These are phyloP conservation scores for Flammula alnicola DNA, from an alignment of 1,284 basidiomycete species.

Conservation along the genomic window DNA sequence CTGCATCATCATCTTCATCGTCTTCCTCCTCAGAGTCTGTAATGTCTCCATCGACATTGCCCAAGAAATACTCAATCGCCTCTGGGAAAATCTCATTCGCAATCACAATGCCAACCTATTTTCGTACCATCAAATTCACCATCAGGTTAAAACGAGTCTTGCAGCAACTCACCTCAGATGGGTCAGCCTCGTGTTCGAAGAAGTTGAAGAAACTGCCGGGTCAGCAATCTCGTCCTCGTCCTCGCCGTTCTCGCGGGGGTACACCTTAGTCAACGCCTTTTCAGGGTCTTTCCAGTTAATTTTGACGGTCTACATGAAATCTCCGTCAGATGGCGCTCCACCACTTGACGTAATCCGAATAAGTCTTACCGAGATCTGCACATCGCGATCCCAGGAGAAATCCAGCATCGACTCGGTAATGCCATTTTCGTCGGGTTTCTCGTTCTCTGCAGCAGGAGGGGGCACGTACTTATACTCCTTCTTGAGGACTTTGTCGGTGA, in stretches of 20 bases:
- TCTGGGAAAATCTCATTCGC: constrained; percentile 79
- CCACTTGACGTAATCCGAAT: constrained; percentile 2
- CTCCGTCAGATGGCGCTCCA: constrained; percentile 2
- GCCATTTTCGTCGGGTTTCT: constrained; percentile 71
- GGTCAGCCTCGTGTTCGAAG: constrained; percentile 72
- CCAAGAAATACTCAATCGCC: constrained; percentile 78
- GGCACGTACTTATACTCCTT: constrained; percentile 78
- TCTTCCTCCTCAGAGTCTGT: constrained; percentile 67
- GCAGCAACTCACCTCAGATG: constrained; percentile 62
- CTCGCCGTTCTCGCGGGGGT: constrained; percentile 68
- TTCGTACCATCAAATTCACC: constrained; percentile 14
- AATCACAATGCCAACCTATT: constrained; percentile 70
- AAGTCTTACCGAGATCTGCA: constrained; percentile 59
- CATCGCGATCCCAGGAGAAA: constrained; percentile 79
- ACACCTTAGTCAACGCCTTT: constrained; percentile 76
- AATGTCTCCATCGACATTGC: constrained; percentile 65
- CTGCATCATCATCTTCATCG: constrained; percentile 72
- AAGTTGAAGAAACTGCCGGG: constrained; percentile 88
- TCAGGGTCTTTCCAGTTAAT: constrained; percentile 85
- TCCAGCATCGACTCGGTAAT: constrained; percentile 75
- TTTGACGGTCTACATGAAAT: constrained; percentile 51
- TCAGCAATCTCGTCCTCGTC: constrained; percentile 66
- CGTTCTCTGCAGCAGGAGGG: constrained; percentile 54
- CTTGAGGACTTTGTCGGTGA: constrained; percentile 71
- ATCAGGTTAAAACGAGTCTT: neutral